A percentile compares a stretch with the other conserved stretches of the same genome.
Conservation (phyloP, 2,329 filamentous ascomycete species). For the Curvularia spicifera region DNA sequence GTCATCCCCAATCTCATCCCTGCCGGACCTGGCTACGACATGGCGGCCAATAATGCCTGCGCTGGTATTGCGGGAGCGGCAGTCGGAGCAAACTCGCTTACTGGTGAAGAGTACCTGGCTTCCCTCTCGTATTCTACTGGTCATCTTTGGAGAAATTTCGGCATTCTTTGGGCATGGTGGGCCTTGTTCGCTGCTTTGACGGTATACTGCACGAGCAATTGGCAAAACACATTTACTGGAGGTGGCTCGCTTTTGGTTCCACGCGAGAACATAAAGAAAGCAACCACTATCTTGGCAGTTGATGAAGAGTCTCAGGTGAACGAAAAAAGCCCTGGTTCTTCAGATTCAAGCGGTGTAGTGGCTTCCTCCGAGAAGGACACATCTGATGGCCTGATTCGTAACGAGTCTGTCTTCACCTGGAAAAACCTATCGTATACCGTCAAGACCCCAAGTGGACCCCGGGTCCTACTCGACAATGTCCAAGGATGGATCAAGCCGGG, state of each 20-base stretch:
- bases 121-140: slow-evolving; percentile 52
- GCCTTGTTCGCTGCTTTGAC: slow-evolving; percentile 59
- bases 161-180: slow-evolving; percentile 56
- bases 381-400: slow-evolving; percentile 59
- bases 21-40: slow-evolving; percentile 50
- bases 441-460: slow-evolving; percentile 46
- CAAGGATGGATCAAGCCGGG: slow-evolving; percentile 61
- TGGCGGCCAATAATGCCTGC: slow-evolving; percentile 34
- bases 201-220: slow-evolving; percentile 58
- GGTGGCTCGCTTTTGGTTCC: slow-evolving; percentile 59
- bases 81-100: slow-evolving; percentile 56
- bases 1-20: slow-evolving; percentile 59
- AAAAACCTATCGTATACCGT: slow-evolving; percentile 65
- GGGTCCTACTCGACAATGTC: slow-evolving; percentile 59
- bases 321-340: slow-evolving; percentile 17
- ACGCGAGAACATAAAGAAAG: slow-evolving; percentile 61
- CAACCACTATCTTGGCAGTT: slow-evolving; percentile 61
- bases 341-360: not conserved
- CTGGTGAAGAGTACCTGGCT: slow-evolving; percentile 63
- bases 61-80: slow-evolving; percentile 48
- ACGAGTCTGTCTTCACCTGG: slow-evolving; percentile 74
- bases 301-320: slow-evolving; percentile 53
- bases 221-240: slow-evolving; percentile 62
- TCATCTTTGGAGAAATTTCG: slow-evolving; percentile 50
- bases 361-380: not conserved